phyloP scores from a whole-genome alignment of 2,329 filamentous ascomycete genomes.

The Sclerotinia nivalis region DNA sequence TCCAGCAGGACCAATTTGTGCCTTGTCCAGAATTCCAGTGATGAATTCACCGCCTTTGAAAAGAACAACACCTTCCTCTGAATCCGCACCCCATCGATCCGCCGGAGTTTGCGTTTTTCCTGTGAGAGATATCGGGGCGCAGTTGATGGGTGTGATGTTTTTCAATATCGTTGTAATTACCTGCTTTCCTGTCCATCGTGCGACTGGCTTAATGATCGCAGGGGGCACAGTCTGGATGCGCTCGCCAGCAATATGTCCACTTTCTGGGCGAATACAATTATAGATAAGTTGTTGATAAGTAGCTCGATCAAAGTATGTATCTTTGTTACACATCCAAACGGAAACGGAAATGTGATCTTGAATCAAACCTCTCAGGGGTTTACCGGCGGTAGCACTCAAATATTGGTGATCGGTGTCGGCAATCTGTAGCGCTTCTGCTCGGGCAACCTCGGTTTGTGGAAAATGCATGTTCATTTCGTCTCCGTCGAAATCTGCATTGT shows the following conservation, averaged over 20 bases:
- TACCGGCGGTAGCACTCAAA: constrained; percentile 87
- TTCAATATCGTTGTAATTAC: constrained; percentile 89
- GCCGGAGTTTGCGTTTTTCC: constrained; percentile 76
- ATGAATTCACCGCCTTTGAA: constrained; percentile 87
- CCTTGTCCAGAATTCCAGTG: constrained; percentile 91
- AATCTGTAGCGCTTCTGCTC: constrained; percentile 88
- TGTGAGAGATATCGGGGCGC: constrained; percentile 74
- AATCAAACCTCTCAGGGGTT: constrained; percentile 91
- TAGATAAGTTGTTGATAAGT: constrained; percentile 96
- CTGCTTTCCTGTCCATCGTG: constrained; percentile 94
- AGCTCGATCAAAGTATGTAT: constrained; percentile 84
- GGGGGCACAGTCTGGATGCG: constrained; percentile 80
- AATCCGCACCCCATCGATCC: constrained; percentile 74
- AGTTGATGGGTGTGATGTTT: constrained; percentile 80
- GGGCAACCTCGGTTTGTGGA: constrained; percentile 91
- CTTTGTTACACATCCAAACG: constrained; percentile 84
- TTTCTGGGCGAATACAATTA: constrained; percentile 83
- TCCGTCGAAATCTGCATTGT: constrained; percentile 98
- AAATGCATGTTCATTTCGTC: constrained; percentile 99
- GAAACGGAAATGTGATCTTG: constrained; percentile 98
- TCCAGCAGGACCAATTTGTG: constrained; percentile 83
- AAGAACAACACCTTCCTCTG: constrained; percentile 78
- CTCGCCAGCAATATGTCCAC: constrained; percentile 80
- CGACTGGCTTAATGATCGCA: constrained; percentile 76
- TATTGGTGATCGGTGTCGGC: constrained; percentile 98